Evolutionary conservation across 2,329 filamentous ascomycete species (phyloP).

Genomic region (Sporothrix curviconia): DNA sequence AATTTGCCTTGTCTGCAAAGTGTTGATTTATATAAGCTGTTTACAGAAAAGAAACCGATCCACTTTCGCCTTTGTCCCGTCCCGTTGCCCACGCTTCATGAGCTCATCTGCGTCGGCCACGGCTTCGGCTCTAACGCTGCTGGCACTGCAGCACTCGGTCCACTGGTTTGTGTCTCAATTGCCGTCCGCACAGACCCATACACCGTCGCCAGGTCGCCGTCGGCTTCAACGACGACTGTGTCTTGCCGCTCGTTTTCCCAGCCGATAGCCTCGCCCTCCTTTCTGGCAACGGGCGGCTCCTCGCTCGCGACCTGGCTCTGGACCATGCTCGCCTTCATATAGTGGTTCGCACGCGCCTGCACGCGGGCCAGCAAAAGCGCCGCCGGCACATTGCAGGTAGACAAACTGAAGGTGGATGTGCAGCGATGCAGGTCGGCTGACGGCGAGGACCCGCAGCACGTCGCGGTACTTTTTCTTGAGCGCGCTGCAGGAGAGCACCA

Average conservation of each 20-base stretch:
- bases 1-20: too few relatives aligned
- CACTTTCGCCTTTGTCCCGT: too few relatives aligned
- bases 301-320: background rate
- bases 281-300: background rate
- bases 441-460: background rate
- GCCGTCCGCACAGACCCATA: background rate
- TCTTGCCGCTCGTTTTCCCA: background rate
- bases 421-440: background rate
- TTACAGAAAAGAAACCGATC: too few relatives aligned
- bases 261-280: too few relatives aligned
- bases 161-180: background rate
- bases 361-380: background rate
- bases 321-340: background rate
- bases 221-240: background rate
- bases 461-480: conserved; percentile 4
- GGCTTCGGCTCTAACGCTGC: too few relatives aligned
- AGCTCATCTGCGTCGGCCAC: too few relatives aligned
- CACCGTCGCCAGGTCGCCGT: background rate
- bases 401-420: background rate
- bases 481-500: background rate
- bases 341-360: background rate
- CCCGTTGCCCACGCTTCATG: too few relatives aligned
- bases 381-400: background rate
- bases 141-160: background rate
- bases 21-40: too few relatives aligned